Evolutionary conservation across 2,329 filamentous ascomycete genomes (phyloP), one percentile per base, ranked within the genome.

Genomic region (Stromatinia cepivora): DNA sequence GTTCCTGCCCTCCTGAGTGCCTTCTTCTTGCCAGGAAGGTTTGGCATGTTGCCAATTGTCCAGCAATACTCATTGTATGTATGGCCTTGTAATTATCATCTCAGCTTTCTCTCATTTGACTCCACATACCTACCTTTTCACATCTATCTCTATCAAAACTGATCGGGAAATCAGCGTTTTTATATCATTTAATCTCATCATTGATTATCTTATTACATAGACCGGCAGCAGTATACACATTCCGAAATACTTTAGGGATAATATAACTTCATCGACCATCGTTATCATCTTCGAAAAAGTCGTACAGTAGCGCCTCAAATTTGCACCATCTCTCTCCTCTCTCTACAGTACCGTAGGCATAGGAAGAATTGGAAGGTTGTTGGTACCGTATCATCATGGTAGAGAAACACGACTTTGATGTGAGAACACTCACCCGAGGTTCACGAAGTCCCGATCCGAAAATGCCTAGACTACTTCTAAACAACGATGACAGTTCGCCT

Each of bases 341-440:
- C 31, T 34, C 28, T 4, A 36, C 36, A 10, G 25, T 34, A 50
- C 17, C 45, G 10, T 36, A 62, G 36, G 15, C 15, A 42, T 15
- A 45, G 42, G 25, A 15, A 13, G 13, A 11, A 8, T 28, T n/a
- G 11, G 22, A 6, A 10, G 53, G 9, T 25, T 25, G 22, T 34
- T n/a, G 15, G 45, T 17, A 31, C 45, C 8, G n/a, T n/a, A 62
- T 62, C 9, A 36, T 42, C 46, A 64, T 64, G 61, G 9, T 4
- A 28, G 31, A 64, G 4, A 64, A 64, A 34, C 31, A 52, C 31
- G 34, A 64, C 22, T 64, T 39, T 64, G 61, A 52, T 52, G 61
- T 52, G 34, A 31, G 46, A 64, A 13, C 34, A 28, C 61, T 64
- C 46, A 52, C 3, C 20, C 61, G 46, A 28, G 22, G 34, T 20